phyloP scores from a whole-genome alignment of 345 rosid genomes.

The Bruguiera sexangula region DNA sequence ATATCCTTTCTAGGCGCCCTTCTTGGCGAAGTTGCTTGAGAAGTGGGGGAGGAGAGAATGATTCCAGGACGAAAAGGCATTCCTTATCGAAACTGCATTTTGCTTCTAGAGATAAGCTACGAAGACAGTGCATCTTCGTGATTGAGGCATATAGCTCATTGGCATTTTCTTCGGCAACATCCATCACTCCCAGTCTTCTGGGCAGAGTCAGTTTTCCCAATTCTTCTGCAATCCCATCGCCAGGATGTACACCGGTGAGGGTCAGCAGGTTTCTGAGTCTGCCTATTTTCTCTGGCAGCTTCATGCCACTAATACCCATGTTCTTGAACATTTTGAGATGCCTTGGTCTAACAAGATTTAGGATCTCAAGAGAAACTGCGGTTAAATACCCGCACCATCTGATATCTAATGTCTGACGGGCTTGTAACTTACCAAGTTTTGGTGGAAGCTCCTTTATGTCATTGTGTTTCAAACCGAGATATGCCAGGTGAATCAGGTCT shows the following conservation, averaged over 20 bases:
- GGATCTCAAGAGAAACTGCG: constrained; percentile 20
- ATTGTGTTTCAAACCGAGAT: constrained; percentile 35
- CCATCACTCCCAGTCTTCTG: constrained; percentile 36
- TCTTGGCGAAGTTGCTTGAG: constrained; percentile 33
- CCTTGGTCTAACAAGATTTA: constrained; percentile 23
- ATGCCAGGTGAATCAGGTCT: constrained; percentile 37
- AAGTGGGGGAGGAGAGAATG: constrained; percentile 37
- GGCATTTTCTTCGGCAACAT: constrained; percentile 27
- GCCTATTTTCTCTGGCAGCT: constrained; percentile 30
- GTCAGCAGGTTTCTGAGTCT: constrained; percentile 31
- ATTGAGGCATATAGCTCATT: constrained; percentile 29
- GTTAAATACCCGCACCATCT: constrained; percentile 31
- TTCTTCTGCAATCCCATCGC: constrained; percentile 27
- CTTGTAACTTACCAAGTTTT: constrained; percentile 19
- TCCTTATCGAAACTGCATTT: background rate
- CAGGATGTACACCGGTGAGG: constrained; percentile 35
- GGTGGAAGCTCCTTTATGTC: constrained; percentile 30
- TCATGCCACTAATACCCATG: constrained; percentile 18
- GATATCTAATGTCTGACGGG: constrained; percentile 33
- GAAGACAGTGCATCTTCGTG: constrained; percentile 33
- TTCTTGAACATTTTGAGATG: constrained; percentile 37
- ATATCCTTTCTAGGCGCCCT: constrained; percentile 28
- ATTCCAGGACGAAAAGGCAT: constrained; percentile 22
- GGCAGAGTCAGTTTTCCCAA: constrained; percentile 26
- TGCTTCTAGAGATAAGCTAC: constrained; percentile 32